A percentile compares a stretch with the other conserved stretches of the same genome.
Conservation (phyloP, 2,329 filamentous ascomycete species). For the Lasiodiplodia sp. region DNA sequence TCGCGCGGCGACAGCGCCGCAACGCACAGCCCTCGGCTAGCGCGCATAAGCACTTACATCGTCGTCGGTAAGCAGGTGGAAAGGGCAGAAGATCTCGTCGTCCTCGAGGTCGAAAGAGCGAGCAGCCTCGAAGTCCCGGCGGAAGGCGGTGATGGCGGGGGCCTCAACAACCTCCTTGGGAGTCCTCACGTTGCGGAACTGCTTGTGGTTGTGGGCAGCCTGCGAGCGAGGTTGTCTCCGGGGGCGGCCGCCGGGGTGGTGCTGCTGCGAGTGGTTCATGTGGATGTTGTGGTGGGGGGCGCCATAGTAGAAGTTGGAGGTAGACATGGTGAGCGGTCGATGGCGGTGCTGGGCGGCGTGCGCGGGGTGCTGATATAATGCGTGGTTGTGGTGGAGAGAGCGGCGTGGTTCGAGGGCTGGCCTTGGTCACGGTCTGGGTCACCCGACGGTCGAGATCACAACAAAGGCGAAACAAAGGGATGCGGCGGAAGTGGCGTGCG, state of each 20-base stretch:
- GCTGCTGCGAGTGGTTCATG: constrained; percentile 68
- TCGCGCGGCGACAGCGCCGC: not conserved
- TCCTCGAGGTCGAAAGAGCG: constrained; percentile 96
- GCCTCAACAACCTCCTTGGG: constrained; percentile 87
- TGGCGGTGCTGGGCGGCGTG: not conserved
- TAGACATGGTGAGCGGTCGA: constrained; percentile 20
- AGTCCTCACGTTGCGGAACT: constrained; percentile 83
- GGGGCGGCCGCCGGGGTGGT: constrained; percentile 83
- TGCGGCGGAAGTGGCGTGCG: constrained; percentile 13
- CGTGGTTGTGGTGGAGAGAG: constrained; percentile 25
- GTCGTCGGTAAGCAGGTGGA: constrained; percentile 84
- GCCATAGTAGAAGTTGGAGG: constrained; percentile 53
- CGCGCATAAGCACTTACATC: constrained; percentile 68
- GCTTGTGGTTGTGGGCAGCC: constrained; percentile 84
- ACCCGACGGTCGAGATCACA: constrained; percentile 26
- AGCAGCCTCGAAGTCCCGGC: constrained; percentile 86
- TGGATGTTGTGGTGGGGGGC: constrained; percentile 58
- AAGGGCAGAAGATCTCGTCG: constrained; percentile 92
- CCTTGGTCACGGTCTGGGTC: constrained; percentile 16
- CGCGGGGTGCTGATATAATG: constrained; percentile 15
- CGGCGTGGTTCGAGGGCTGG: constrained; percentile 20
- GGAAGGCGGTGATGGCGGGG: constrained; percentile 78
- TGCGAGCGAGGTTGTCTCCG: constrained; percentile 83
- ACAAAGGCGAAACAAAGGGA: constrained; percentile 31
- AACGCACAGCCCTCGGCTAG: not conserved